Evolutionary conservation across 2,329 filamentous ascomycete species (phyloP), one percentile per base, ranked within the genome.

Genomic region (Aureobasidium leucospermi): DNA sequence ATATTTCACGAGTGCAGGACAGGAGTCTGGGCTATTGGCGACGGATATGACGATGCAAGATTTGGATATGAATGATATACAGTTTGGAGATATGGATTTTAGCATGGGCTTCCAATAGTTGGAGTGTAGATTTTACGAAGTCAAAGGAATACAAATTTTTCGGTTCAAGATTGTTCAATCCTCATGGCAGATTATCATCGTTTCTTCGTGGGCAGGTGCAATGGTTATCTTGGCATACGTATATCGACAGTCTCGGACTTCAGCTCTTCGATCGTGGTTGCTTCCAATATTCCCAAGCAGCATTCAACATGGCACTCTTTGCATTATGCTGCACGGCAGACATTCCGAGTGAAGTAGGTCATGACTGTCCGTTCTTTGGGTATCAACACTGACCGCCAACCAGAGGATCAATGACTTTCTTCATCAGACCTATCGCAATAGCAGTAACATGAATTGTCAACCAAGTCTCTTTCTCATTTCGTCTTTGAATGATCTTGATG

Each of bases 81-180:
- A 51, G 1, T 59, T 59, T 31, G 36, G 43, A 3, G 55, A 58
- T n/a, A 48, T 58, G 55, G 45, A 48, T 11, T 59, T 51, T 19
- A 29, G 47, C 16, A 16, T 59, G 23, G 57, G 46, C 8, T 51
- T 59, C 15, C 34, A 52, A 9, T 52, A 32, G 36, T 28, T 4
- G 13, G 5, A n/a, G 9, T 28, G 13, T 39, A 16, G 19, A 10
- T 29, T 23, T 23, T 23, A 23, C 23, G 23, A 23, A 23, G 23
- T 23, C 23, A 49, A 28, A 1, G n/a, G 15, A 49, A 49, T 36
- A 49, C n/a, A 32, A 47, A 6, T 6, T 49, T 13, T 23, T 23
- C 23, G 23, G 23, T 23, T 23, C 23, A 23, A 23, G 19, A 19
- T 19, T 19, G 19, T 19, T 19, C 19, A 19, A 19, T 19, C 19